phyloP scores from a whole-genome alignment of 164 flowering plant species.

The Pachysandra terminalis region DNA sequence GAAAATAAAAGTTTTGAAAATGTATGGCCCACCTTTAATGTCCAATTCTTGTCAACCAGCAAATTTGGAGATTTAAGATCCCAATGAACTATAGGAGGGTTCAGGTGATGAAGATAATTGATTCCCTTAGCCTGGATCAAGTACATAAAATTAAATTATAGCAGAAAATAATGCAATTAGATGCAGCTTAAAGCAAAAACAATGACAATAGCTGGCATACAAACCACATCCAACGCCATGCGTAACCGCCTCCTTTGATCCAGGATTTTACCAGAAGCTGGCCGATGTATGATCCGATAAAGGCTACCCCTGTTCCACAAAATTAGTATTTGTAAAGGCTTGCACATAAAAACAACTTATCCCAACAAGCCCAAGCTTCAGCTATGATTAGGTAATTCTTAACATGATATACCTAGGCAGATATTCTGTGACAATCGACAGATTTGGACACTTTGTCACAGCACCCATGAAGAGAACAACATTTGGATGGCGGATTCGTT shows the following conservation, averaged over 20 bases:
- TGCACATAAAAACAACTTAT: background rate
- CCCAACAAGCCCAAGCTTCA: background rate
- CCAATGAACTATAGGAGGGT: constrained; percentile 94
- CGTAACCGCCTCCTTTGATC: constrained; percentile 82
- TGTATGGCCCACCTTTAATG: constrained; percentile 60
- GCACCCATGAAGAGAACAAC: constrained; percentile 99
- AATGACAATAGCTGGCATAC: constrained; percentile 19
- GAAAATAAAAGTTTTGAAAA: background rate
- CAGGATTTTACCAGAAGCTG: constrained; percentile 67
- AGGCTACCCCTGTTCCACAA: constrained; percentile 78
- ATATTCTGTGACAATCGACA: constrained; percentile 94
- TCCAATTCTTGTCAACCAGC: constrained; percentile 96
- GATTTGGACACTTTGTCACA: constrained; percentile 85
- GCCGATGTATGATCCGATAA: constrained; percentile 76
- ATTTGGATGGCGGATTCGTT: constrained; percentile 96
- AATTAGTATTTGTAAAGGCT: background rate
- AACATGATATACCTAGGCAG: constrained; percentile 62
- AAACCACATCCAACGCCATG: constrained; percentile 95
- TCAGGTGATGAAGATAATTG: constrained; percentile 85
- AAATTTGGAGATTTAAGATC: constrained; percentile 94
- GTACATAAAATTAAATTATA: constrained; percentile 4
- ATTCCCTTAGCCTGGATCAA: constrained; percentile 84
- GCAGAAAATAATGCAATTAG: background rate
- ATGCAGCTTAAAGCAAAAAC: background rate
- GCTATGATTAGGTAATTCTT: background rate